Percentiles rank a stretch among this genome's conserved stretches.
These are phyloP conservation scores for Phlebopus sp. DNA, from an alignment of 1,284 basidiomycete species.

Conservation along the genomic window DNA sequence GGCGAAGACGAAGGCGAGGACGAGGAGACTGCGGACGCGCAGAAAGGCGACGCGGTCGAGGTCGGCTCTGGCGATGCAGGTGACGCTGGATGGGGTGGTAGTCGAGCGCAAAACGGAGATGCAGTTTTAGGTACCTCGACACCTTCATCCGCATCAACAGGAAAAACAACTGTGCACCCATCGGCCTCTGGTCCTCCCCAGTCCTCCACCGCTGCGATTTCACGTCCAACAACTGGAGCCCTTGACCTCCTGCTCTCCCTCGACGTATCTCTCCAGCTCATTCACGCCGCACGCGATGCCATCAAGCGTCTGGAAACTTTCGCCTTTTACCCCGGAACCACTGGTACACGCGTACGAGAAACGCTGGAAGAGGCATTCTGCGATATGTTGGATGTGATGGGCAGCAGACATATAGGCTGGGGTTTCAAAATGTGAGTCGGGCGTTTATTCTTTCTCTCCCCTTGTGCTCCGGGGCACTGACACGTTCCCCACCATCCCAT, in stretches of 20 bases:
- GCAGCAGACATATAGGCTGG: constrained; percentile 78
- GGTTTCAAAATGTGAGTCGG: constrained; percentile 76
- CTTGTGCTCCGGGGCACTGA: no score
- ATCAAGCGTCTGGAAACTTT: constrained; percentile 93
- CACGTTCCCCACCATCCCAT: neutral
- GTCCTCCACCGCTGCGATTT: neutral
- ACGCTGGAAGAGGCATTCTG: constrained; percentile 93
- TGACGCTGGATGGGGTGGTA: constrained; percentile 28
- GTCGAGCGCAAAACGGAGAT: neutral
- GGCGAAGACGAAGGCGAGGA: constrained; percentile 55
- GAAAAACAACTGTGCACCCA: neutral
- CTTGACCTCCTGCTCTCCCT: constrained; percentile 89
- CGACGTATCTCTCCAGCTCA: constrained; percentile 87
- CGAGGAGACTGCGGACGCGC: constrained; percentile 10
- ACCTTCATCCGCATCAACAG: neutral
- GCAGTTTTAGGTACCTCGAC: neutral
- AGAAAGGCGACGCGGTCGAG: neutral
- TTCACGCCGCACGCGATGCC: constrained; percentile 88
- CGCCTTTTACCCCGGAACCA: constrained; percentile 78
- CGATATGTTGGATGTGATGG: constrained; percentile 74
- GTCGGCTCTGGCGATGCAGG: constrained; percentile 24
- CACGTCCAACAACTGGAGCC: constrained; percentile 4
- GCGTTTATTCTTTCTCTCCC: neutral
- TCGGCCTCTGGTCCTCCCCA: neutral
- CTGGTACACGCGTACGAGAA: constrained; percentile 78